These are phyloP conservation scores for Novakomyces olei DNA, from an alignment of 805 yeast genomes.

Conservation along the genomic window DNA sequence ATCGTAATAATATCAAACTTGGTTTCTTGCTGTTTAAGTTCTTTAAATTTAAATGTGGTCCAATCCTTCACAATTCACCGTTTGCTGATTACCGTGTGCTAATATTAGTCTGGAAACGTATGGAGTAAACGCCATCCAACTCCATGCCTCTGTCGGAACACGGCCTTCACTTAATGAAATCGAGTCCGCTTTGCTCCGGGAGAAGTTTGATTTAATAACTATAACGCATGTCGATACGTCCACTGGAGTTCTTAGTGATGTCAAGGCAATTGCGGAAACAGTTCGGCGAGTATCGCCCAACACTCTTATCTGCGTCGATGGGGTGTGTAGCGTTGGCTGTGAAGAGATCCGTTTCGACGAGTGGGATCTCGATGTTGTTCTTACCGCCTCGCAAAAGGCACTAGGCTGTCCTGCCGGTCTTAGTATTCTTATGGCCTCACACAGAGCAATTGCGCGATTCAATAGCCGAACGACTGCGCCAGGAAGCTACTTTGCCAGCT, in stretches of 20 bases:
- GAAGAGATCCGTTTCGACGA: slow-evolving; percentile 66
- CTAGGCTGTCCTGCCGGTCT: slow-evolving; percentile 88
- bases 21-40: too few species aligned
- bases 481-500: slow-evolving; percentile 39
- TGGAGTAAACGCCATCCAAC: slow-evolving; percentile 51
- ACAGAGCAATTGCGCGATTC: slow-evolving; percentile 49
- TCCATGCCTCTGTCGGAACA: slow-evolving; percentile 55
- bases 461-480: slow-evolving; percentile 24
- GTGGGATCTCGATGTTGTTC: slow-evolving; percentile 75
- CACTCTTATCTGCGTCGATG: slow-evolving; percentile 69
- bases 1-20: too few species aligned
- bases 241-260: slow-evolving; percentile 70
- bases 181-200: slow-evolving; percentile 29
- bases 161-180: slow-evolving; percentile 35
- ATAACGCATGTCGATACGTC: slow-evolving; percentile 94
- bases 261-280: slow-evolving; percentile 36
- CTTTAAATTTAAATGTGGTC: too few species aligned
- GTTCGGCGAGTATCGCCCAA: slow-evolving; percentile 51
- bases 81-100: slow-evolving; percentile 69
- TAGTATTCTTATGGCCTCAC: slow-evolving; percentile 51
- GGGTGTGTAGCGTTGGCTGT: slow-evolving; percentile 84
- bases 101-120: slow-evolving; percentile 44
- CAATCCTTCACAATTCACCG: too few species aligned
- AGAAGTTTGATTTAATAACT: slow-evolving; percentile 46
- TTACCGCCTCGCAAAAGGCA: slow-evolving; percentile 91